Evolutionary conservation across 495 filamentous ascomycete species (phyloP), one percentile per base, ranked within the genome.

Genomic region (Sordaria brevicollis): DNA sequence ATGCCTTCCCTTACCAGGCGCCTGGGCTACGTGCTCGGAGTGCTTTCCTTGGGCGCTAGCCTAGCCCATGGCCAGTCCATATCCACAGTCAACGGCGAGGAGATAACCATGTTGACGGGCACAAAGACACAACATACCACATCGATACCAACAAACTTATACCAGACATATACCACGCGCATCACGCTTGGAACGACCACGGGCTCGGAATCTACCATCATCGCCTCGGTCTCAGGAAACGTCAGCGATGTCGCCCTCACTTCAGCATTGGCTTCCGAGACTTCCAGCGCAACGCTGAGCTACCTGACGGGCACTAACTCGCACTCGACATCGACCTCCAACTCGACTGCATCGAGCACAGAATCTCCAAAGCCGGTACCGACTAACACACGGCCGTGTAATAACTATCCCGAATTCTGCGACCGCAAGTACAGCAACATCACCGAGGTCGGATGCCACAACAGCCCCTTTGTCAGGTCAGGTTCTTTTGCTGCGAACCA

Each of bases 371-470:
- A 3, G 8, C 80, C 86, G 0, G 74, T 79, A 19, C 80, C 86
- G 0, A 86, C 86, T 2, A 92, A 92, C 74, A 92, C 89, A 1
- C 87, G 86, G 69, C 89, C 93, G 4, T 98, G 94, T 84, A 98
- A 98, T 78, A 86, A 87, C 77, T 92, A 94, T 74, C 80, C 88
- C n/a, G 92, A 96, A 76, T 89, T 96, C 75, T 98, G 94, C 80
- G 78, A 76, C 8, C 86, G 93, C 65, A 88, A 87, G 69, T 98
- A 94, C 76, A 91, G 91, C 81, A 95, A 97, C 78, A 92, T 98
- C 77, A 95, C 93, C 68, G 84, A 92, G 76, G 88, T 98, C 4
- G 91, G 90, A 25, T 90, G 91, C 15, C 85, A 98, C 81, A 97
- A 97, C 81, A 93, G 90, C 36, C 91, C 93, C 21, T 98, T 98